Base-by-base conservation (phyloP, 352 stramenopile genomes). In the Phytophthora ohioensis region DNA sequence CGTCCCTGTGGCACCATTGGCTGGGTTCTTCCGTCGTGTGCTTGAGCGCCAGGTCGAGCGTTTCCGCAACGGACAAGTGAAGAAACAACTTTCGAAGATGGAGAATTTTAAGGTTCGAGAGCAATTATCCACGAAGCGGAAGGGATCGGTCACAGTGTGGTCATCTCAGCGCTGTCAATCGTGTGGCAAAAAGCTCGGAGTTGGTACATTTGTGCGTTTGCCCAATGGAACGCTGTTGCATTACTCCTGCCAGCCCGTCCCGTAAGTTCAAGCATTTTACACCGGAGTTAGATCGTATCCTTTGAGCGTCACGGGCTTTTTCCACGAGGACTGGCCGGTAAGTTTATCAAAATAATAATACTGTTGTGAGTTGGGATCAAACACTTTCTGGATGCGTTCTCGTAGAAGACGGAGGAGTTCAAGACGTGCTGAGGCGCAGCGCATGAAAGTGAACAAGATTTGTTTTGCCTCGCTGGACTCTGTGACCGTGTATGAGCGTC, bases 71-170 rank as follows among this genome's bases (percentile, higher is more conserved):
- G 85, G 85, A 11, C 88, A 96, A 80, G 86, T 96, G 52, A 91
- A 91, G 75, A 93, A 86, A 56, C 88, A 96, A 30, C 75, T 96
- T 21, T 81, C 85, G n/a, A 96, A 96, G 73, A 96, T 96, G 77
- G 88, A 91, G 57, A 96, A 96, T 64, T 92, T 96, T 42, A 90
- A 85, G 42, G 78, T 94, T 27, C 87, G 87, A 12, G 73, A 91
- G 32, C 67, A 84, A 51, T 79, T 96, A 17, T 81, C 84, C 2
- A 75, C 65, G 0, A 90, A 92, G 57, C 77, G 87, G 12, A 91
- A 93, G 53, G 81, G 76, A 21, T 91, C 73, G 1, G 87, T 96
- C 52, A 91, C 81, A 2, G 79, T 94, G 42, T 93, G 86, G 84
- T 84, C 83, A 3, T 92, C 87, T 27, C 85, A 93, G 41, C 84